Evolutionary conservation across 176 grass and related monocot species (phyloP), one percentile per base, ranked within the genome.

Genomic region (Luzula sylvatica): DNA sequence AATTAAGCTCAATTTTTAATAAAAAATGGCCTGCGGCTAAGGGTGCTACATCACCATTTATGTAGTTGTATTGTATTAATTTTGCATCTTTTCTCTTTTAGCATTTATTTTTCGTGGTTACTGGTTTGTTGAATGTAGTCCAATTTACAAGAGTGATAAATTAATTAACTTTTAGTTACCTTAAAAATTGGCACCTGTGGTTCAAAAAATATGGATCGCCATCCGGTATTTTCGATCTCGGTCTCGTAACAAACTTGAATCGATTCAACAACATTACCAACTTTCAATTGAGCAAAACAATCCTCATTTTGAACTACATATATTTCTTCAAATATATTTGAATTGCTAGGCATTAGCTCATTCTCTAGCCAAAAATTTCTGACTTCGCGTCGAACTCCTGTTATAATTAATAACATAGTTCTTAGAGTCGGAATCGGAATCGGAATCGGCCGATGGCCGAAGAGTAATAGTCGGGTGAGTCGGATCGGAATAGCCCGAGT

Each of bases 321-420:
- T n/a, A 83, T 73, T 3, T 84, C 90, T 16, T 96, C 90, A 63
- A 96, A 72, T 69, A 96, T 96, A 64, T 96, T 96, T 20, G 90
- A 80, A 74, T 96, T 96, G 68, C 90, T 96, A 42, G 90, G 90
- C 56, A 84, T 96, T 44, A 96, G 68, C 65, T 96, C 90, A 68
- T 84, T 96, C 54, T 96, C 90, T 30, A 96, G 85, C 90, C 90
- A 89, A 75, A 96, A 96, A 9, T 88, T 47, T 82, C 81, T 14
- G 90, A 96, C 71, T 96, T 96, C 51, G 75, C 65, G 75, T 96
- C 90, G 38, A 96, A 96, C 82, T 96, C 90, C 90, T 96, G 80
- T 64, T 52, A n/a, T n/a, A n/a, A n/a, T n/a, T n/a, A n/a, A n/a
- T n/a, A n/a, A n/a, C n/a, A n/a, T n/a, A n/a, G n/a, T n/a, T n/a